These are phyloP conservation scores for Casaregolazyma lundiana DNA, from an alignment of 1,139 yeast species.

Conservation along the genomic window DNA sequence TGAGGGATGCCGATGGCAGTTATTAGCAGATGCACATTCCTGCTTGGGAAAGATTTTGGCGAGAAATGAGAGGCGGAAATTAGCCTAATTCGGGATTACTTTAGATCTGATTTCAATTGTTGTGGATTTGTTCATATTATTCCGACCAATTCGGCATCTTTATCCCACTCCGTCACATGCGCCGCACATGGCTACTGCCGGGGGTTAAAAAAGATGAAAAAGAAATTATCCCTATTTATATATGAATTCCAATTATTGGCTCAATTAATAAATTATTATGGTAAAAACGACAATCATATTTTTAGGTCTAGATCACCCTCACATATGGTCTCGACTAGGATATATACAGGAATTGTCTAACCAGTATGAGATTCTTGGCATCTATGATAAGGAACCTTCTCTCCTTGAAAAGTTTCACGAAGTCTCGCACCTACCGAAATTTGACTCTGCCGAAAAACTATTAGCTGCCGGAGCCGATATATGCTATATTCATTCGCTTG, in stretches of 20 bases:
- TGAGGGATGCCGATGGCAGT: constrained; percentile 18
- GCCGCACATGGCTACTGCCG: no score
- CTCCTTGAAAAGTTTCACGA: constrained; percentile 3
- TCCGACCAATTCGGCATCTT: no score
- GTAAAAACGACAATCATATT: constrained; percentile 2
- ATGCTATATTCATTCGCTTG: constrained; percentile 13
- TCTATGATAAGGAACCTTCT: constrained; percentile 9
- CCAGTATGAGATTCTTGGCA: constrained; percentile 8
- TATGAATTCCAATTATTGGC: no score
- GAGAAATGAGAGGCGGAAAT: neutral
- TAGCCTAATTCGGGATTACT: no score
- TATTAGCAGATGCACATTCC: constrained; percentile 16
- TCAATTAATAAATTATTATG: neutral
- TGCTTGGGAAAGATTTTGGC: constrained; percentile 14
- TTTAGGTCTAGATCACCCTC: constrained; percentile 14
- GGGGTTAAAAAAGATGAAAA: no score
- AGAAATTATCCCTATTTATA: no score
- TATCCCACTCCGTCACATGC: no score
- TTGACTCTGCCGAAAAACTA: constrained; percentile 1
- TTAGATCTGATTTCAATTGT: no score
- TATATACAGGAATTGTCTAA: constrained; percentile 9
- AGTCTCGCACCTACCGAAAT: neutral
- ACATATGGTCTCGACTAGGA: constrained; percentile 13
- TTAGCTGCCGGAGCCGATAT: constrained; percentile 10
- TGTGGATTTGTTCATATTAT: no score